These are phyloP conservation scores for Globisporangium viniferum DNA, from an alignment of 352 stramenopile genomes.

Conservation along the genomic window DNA sequence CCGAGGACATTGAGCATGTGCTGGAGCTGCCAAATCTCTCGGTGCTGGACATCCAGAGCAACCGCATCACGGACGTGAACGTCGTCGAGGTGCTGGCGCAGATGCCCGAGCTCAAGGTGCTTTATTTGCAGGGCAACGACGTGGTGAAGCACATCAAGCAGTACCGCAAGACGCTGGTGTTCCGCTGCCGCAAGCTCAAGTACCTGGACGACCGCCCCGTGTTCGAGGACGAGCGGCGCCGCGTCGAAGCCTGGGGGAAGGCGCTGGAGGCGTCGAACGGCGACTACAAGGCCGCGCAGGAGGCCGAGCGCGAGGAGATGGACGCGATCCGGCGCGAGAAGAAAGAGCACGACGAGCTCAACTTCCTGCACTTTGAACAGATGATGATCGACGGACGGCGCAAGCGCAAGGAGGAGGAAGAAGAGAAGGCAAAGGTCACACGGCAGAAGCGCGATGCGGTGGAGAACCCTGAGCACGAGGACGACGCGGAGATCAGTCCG, in stretches of 20 bases:
- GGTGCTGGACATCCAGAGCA: conserved; percentile 82
- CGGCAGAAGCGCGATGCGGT: conserved; percentile 15
- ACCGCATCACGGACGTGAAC: conserved; percentile 62
- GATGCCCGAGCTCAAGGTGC: conserved; percentile 78
- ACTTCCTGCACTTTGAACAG: conserved; percentile 86
- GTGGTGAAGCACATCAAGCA: conserved; percentile 88
- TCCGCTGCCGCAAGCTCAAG: conserved; percentile 70
- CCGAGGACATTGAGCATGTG: conserved; percentile 60
- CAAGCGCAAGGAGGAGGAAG: conserved; percentile 37
- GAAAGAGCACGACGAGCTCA: conserved; percentile 78
- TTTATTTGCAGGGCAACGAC: conserved; percentile 83
- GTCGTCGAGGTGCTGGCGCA: conserved; percentile 65
- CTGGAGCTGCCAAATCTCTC: conserved; percentile 61
- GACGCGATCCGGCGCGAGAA: conserved; percentile 82
- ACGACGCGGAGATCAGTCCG: conserved; percentile 42
- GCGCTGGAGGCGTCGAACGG: conserved; percentile 56
- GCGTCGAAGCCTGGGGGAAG: conserved; percentile 77
- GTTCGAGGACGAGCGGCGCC: conserved; percentile 81
- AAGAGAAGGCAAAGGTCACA: conserved; percentile 6
- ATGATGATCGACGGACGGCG: conserved; percentile 77
- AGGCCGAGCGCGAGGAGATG: conserved; percentile 85
- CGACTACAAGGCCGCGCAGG: conserved; percentile 79
- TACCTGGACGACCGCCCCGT: conserved; percentile 84
- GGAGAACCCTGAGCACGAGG: conserved; percentile 16
- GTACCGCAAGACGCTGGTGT: conserved; percentile 81